A percentile compares a stretch with the other conserved stretches of the same genome.
These are phyloP conservation scores for Sugiyamaella valdiviana DNA, from an alignment of 805 yeast genomes.

Conservation along the genomic window DNA sequence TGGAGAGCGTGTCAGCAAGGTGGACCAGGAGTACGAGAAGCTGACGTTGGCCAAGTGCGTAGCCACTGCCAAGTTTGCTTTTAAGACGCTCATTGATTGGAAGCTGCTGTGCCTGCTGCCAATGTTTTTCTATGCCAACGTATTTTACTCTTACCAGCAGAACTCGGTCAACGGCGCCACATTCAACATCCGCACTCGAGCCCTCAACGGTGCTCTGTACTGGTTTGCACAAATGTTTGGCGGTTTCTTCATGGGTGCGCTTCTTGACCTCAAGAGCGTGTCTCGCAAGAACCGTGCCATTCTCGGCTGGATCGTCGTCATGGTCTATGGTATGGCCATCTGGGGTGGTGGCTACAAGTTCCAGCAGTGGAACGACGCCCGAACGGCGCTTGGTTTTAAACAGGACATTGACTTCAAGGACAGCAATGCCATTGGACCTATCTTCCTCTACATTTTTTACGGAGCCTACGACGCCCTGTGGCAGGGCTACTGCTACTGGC, in stretches of 20 bases:
- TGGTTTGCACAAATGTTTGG: slow-evolving; percentile 60
- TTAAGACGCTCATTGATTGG: slow-evolving; percentile 15
- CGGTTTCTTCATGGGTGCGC: slow-evolving; percentile 42
- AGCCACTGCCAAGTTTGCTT: slow-evolving; percentile 11
- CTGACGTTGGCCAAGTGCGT: slow-evolving; percentile 11
- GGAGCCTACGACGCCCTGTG: slow-evolving; percentile 54
- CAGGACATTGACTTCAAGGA: slow-evolving; percentile 43
- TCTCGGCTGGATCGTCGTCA: slow-evolving; percentile 40
- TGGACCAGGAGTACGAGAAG: slow-evolving; percentile 5
- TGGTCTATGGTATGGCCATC: slow-evolving; percentile 39
- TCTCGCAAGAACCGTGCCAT: slow-evolving; percentile 42
- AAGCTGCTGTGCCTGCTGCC: slow-evolving; percentile 39
- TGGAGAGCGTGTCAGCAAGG: slow-evolving; percentile 14
- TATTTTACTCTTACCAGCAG: slow-evolving; percentile 61
- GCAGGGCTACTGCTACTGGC: slow-evolving; percentile 53
- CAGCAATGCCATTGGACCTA: slow-evolving; percentile 46
- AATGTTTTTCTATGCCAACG: slow-evolving; percentile 56
- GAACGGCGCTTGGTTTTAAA: slow-evolving; percentile 10
- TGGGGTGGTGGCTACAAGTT: slow-evolving; percentile 58
- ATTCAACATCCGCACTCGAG: slow-evolving; percentile 53
- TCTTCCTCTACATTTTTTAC: slow-evolving; percentile 56
- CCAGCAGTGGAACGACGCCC: slow-evolving; percentile 30
- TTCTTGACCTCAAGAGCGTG: slow-evolving; percentile 41
- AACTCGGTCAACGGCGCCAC: slow-evolving; percentile 50
- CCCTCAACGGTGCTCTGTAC: slow-evolving; percentile 53